Percentiles rank a stretch among this genome's conserved stretches.
Evolutionary conservation across 306 rosid genomes (phyloP).

Genomic region (Biancaea sappan): DNA sequence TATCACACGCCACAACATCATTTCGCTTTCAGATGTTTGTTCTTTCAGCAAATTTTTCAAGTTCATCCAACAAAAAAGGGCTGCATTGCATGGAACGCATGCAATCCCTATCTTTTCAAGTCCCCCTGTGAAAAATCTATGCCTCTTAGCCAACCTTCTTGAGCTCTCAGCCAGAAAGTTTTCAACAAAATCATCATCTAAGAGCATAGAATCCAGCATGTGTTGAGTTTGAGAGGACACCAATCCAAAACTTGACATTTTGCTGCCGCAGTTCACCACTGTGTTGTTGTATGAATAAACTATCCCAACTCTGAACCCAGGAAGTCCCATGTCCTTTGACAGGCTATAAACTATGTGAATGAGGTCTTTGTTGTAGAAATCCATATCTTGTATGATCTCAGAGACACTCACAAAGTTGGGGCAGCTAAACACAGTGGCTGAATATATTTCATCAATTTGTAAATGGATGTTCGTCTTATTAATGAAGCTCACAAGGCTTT

Average conservation of each 20-base stretch:
- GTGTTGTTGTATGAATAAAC: slow-evolving; percentile 77
- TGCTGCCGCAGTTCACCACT: slow-evolving; percentile 58
- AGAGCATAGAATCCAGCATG: slow-evolving; percentile 64
- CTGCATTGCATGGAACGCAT: slow-evolving; percentile 76
- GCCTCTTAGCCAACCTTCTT: slow-evolving; percentile 52
- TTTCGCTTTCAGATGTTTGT: slow-evolving; percentile 61
- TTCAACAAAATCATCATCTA: slow-evolving; percentile 53
- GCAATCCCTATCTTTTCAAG: slow-evolving; percentile 62
- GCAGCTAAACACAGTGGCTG: slow-evolving; percentile 61
- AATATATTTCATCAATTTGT: slow-evolving; percentile 82
- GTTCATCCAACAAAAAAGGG: slow-evolving; percentile 85
- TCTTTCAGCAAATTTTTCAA: slow-evolving; percentile 54
- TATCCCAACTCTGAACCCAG: slow-evolving; percentile 83
- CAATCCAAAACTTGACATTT: slow-evolving; percentile 89
- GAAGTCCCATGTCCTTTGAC: slow-evolving; percentile 90
- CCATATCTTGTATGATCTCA: slow-evolving; percentile 56
- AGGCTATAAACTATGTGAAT: slow-evolving; percentile 79
- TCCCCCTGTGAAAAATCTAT: slow-evolving; percentile 43
- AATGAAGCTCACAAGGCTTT: slow-evolving; percentile 61
- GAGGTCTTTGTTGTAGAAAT: slow-evolving; percentile 50
- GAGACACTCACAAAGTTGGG: slow-evolving; percentile 57
- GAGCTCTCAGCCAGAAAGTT: slow-evolving; percentile 53
- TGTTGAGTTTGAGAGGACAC: slow-evolving; percentile 83
- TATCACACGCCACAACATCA: slow-evolving; percentile 68
- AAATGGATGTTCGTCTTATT: slow-evolving; percentile 72